These are phyloP conservation scores for Fennellomyces sp. DNA, from an alignment of 371 early-diverging fungal species.

Conservation along the genomic window DNA sequence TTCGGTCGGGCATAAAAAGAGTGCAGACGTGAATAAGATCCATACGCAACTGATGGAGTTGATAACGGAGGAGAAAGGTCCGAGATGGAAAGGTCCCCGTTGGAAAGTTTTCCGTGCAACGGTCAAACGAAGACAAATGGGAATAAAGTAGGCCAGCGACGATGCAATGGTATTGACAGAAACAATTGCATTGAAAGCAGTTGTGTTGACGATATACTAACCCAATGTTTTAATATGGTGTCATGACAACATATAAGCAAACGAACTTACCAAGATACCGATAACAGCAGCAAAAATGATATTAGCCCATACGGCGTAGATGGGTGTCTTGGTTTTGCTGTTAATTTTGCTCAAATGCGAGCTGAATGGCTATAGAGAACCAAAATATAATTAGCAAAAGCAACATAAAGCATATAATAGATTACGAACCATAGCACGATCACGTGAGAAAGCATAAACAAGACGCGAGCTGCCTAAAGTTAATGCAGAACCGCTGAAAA, in stretches of 20 bases:
- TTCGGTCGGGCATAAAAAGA: constrained; percentile 65
- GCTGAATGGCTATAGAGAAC: constrained; percentile 35
- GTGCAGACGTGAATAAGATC: constrained; percentile 59
- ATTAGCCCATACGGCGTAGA: constrained; percentile 56
- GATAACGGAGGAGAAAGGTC: constrained; percentile 53
- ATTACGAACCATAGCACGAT: constrained; percentile 58
- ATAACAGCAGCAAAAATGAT: constrained; percentile 42
- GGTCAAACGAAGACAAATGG: constrained; percentile 54
- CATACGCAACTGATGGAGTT: constrained; percentile 55
- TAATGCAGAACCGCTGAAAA: constrained; percentile 54
- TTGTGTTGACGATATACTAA: constrained; percentile 52
- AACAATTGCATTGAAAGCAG: constrained; percentile 67
- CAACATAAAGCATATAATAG: neutral
- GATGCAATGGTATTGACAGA: constrained; percentile 72
- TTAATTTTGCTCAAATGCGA: constrained; percentile 48
- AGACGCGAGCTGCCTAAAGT: constrained; percentile 63
- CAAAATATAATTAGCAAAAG: neutral
- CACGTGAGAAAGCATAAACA: constrained; percentile 78
- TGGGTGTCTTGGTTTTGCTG: constrained; percentile 34
- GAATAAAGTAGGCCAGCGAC: constrained; percentile 72
- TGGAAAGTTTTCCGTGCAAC: constrained; percentile 45
- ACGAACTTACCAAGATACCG: constrained; percentile 40
- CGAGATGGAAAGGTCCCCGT: constrained; percentile 60
- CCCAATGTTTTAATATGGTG: constrained; percentile 50
- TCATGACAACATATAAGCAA: constrained; percentile 42